Conservation (phyloP, 768 basidiomycete genomes). For the Mycena polygramma region DNA sequence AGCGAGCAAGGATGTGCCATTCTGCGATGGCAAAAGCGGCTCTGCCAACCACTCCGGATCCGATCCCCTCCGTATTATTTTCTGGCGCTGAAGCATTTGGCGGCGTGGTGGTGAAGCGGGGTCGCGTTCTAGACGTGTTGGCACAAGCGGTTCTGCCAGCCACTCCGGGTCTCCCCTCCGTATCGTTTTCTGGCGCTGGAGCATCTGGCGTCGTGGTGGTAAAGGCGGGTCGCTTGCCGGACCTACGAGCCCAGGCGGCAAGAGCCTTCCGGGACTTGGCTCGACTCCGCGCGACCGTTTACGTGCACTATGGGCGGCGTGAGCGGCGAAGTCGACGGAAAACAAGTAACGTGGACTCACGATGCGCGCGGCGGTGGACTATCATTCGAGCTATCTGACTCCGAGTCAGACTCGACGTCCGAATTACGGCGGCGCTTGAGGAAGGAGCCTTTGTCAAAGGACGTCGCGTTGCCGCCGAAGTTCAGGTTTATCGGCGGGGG, state of each 20-base stretch:
- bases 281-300: background rate
- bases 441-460: slow-evolving; percentile 12
- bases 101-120: background rate
- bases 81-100: background rate
- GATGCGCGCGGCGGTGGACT: background rate
- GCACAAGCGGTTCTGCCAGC: no score
- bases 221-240: background rate
- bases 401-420: slow-evolving; percentile 12
- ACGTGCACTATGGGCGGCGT: background rate
- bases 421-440: slow-evolving; percentile 26
- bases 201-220: background rate
- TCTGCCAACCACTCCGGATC: no score
- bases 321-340: background rate
- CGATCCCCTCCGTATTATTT: no score
- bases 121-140: background rate
- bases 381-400: background rate
- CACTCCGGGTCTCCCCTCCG: no score
- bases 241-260: background rate
- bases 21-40: no score
- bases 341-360: background rate
- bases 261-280: background rate
- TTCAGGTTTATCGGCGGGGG: background rate
- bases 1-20: no score
- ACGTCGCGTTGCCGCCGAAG: slow-evolving; percentile 12
- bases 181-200: background rate